Evolutionary conservation across 1,139 yeast species (phyloP), one percentile per base, ranked within the genome.

Genomic region (Pichia sp.): DNA sequence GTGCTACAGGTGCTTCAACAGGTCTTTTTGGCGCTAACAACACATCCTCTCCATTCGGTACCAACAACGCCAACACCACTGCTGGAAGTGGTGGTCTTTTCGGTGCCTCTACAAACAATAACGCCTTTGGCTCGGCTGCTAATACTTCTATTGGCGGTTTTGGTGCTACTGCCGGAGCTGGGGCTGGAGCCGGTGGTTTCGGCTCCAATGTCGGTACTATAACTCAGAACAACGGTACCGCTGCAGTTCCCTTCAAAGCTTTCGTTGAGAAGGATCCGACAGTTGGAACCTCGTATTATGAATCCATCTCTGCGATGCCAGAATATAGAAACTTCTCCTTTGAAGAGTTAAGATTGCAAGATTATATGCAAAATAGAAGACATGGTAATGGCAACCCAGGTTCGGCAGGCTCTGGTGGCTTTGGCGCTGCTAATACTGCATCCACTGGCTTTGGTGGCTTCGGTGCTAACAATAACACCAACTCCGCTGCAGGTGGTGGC

Each of bases 341-440:
- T 52, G 96, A 88, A 58, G 98, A 91, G 58, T 70, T 91, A 59
- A 72, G 99, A 57, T 64, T 74, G 49, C 91, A 83, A 58, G 99
- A 91, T 61, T 91, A 91, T 56, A 77, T 78, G 52, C 85, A 78
- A 45, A 76, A 75, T 44, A 69, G 94, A 48, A 72, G 78, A 39
- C 76, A 52, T 46, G 83, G 81, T n/a, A 67, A 58, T 24, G 52
- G 55, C 19, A 49, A 33, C 96, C 30, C 47, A 8, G 33, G 38
- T 11, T 30, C 42, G n/a, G 33, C 40, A 20, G 36, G 44, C 7
- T 22, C 40, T 14, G 46, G 46, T 5, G 46, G 47, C 3, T 52
- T 50, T 41, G 52, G 53, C 30, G 96, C 83, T 15, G 73, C 85
- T 29, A 21, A 21, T 17, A n/a, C 26, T 15, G 6, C 43, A 12